Evolutionary conservation across 805 yeast species (phyloP), one percentile per base, ranked within the genome.

Genomic region (Yarrowia phangngaensis): DNA sequence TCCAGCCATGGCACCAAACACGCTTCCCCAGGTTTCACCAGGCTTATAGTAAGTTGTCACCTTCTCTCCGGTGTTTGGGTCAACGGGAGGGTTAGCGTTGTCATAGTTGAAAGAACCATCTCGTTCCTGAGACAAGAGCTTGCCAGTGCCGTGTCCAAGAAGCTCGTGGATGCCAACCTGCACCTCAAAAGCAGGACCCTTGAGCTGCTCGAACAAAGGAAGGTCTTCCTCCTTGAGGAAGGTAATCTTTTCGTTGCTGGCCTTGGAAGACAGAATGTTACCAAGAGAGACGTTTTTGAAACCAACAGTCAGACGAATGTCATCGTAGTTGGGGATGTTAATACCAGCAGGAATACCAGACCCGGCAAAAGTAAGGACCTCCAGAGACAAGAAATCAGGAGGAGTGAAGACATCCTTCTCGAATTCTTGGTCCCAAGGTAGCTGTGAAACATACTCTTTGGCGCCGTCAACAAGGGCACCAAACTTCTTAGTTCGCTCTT

Each of bases 131-230:
- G 71, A 64, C 56, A 87, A 69, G 52, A 87, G 70, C 65, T 86
- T 87, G 43, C 96, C 96, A 4, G 92, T 78, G 30, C 95, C 96
- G 61, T 87, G 96, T 12, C 96, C 95, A 54, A 87, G 72, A 55
- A 87, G 71, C 66, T 87, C 96, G 66, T 87, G 96, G 58, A 87
- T 82, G 50, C 95, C 96, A 43, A 87, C 96, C 67, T 87, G 95
- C 33, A 87, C 92, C 65, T 87, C 95, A 63, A 87, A 87, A 0
- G 95, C 82, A 38, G 83, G 89, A 36, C 78, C 82, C 60, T 86
- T 74, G 70, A 82, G 82, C 61, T 81, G 76, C 53, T 80, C 76
- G 68, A 75, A 86, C 33, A 79, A 60, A 8, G 70, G 80, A 53
- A 72, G 75, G 50, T 79, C 74, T 9, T 66, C 63, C 3, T 72